These are phyloP conservation scores for Penicillium lagena DNA, from an alignment of 495 filamentous ascomycete species.

Conservation along the genomic window DNA sequence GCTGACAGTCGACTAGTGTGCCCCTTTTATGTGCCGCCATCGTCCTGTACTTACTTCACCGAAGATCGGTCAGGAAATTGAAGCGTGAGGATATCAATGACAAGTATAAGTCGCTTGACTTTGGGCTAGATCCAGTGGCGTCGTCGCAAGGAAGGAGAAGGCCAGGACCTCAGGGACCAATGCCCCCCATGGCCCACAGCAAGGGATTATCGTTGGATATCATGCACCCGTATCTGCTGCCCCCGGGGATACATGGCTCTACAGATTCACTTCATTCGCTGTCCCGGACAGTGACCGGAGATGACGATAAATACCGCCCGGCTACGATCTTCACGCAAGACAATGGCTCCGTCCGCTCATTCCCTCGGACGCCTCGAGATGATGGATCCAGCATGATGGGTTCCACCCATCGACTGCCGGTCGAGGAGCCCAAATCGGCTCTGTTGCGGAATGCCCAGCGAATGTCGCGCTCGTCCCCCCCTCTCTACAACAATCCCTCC, in stretches of 20 bases:
- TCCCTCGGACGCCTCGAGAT: conserved; percentile 40
- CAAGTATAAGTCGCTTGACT: conserved; percentile 89
- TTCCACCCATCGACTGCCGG: conserved; percentile 32
- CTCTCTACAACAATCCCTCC: conserved; percentile 24
- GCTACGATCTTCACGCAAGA: conserved; percentile 53
- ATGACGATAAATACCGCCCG: conserved; percentile 82
- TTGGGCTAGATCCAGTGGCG: conserved; percentile 62
- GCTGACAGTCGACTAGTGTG: conserved; percentile 50
- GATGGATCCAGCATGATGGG: conserved; percentile 60
- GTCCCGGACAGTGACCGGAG: conserved; percentile 59
- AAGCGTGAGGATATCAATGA: conserved; percentile 76
- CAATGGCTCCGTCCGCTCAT: conserved; percentile 49
- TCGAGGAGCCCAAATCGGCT: conserved; percentile 53
- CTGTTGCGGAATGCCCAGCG: conserved; percentile 56
- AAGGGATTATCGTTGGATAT: conserved; percentile 79
- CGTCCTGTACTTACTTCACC: conserved; percentile 70
- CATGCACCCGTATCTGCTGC: conserved; percentile 76
- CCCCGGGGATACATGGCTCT: conserved; percentile 69
- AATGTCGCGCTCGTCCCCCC: conserved; percentile 60
- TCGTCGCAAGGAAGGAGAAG: conserved; percentile 23
- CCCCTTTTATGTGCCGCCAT: conserved; percentile 63
- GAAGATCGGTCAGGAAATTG: conserved; percentile 66
- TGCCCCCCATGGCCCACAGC: conserved; percentile 32
- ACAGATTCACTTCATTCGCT: conserved; percentile 80
- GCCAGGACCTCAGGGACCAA: conserved; percentile 31